phyloP scores from a whole-genome alignment of 805 yeast genomes.

The Yarrowia sp. region DNA sequence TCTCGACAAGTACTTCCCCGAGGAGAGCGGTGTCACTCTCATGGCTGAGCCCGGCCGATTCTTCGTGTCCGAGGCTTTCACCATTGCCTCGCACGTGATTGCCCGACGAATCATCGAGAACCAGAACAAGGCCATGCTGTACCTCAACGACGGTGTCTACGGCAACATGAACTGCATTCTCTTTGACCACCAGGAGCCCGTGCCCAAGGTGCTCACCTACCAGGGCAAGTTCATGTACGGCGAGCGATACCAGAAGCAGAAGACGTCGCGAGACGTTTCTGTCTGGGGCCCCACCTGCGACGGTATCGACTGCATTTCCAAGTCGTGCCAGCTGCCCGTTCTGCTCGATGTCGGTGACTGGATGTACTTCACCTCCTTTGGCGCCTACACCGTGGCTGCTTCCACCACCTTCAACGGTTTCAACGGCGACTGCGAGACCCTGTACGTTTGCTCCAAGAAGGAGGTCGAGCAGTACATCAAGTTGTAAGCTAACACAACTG shows the following conservation, averaged over 20 bases:
- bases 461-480: constrained; percentile 24
- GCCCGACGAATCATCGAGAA: constrained; percentile 68
- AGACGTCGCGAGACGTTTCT: constrained; percentile 52
- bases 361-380: constrained; percentile 81
- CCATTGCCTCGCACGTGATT: constrained; percentile 81
- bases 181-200: constrained; percentile 87
- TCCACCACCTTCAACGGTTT: constrained; percentile 95
- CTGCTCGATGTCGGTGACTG: constrained; percentile 86
- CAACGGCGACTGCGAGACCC: constrained; percentile 60
- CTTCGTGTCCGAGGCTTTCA: constrained; percentile 83
- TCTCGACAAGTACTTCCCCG: constrained; percentile 67
- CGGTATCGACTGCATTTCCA: constrained; percentile 84
- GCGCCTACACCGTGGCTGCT: constrained; percentile 93
- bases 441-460: constrained; percentile 63
- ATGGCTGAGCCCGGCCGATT: constrained; percentile 96
- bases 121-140: constrained; percentile 66
- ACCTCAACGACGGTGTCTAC: constrained; percentile 93
- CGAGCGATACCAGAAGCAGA: constrained; percentile 39
- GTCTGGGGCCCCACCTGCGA: constrained; percentile 99
- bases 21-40: constrained; percentile 53
- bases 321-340: constrained; percentile 59
- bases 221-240: constrained; percentile 56
- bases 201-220: constrained; percentile 69
- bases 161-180: constrained; percentile 94
- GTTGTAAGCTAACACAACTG: constrained; percentile 13